Evolutionary conservation across 352 stramenopile species (phyloP).

Genomic region (Globisporangium spiculum): DNA sequence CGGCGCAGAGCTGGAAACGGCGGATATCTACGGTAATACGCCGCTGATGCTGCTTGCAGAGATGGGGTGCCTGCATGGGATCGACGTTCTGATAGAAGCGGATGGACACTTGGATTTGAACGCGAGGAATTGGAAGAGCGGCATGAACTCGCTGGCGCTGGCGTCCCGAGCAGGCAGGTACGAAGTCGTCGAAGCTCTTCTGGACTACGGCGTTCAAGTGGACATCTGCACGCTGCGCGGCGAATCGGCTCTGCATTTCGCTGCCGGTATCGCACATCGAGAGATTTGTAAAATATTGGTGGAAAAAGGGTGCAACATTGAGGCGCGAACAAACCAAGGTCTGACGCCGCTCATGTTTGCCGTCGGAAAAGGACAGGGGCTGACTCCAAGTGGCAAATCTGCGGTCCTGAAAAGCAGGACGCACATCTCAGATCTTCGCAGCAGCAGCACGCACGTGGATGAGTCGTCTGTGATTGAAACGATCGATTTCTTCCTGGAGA

Average conservation of each 20-base stretch:
- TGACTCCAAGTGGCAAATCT: constrained; percentile 29
- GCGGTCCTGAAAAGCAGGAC: constrained; percentile 24
- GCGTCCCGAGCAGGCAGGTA: constrained; percentile 61
- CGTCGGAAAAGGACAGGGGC: constrained; percentile 43
- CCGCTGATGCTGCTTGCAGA: constrained; percentile 77
- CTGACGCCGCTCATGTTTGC: constrained; percentile 79
- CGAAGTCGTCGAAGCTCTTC: constrained; percentile 74
- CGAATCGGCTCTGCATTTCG: constrained; percentile 80
- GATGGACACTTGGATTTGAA: constrained; percentile 72
- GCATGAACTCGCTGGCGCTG: constrained; percentile 71
- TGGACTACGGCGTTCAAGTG: constrained; percentile 76
- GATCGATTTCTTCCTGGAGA: constrained; percentile 71
- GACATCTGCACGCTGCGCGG: constrained; percentile 64
- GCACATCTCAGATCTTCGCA: constrained; percentile 38
- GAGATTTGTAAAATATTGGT: constrained; percentile 67
- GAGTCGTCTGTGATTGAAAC: constrained; percentile 57
- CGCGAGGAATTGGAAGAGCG: constrained; percentile 76
- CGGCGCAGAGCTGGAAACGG: constrained; percentile 53
- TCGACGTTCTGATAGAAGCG: constrained; percentile 74
- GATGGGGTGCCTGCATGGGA: constrained; percentile 63
- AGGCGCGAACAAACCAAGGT: constrained; percentile 65
- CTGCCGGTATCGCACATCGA: constrained; percentile 56
- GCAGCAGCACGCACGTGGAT: constrained; percentile 47
- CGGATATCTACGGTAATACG: constrained; percentile 84
- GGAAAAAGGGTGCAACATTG: constrained; percentile 63